These are phyloP conservation scores for Reticulomyxa filosa DNA, from an alignment of 78 protist species.

Conservation along the genomic window DNA sequence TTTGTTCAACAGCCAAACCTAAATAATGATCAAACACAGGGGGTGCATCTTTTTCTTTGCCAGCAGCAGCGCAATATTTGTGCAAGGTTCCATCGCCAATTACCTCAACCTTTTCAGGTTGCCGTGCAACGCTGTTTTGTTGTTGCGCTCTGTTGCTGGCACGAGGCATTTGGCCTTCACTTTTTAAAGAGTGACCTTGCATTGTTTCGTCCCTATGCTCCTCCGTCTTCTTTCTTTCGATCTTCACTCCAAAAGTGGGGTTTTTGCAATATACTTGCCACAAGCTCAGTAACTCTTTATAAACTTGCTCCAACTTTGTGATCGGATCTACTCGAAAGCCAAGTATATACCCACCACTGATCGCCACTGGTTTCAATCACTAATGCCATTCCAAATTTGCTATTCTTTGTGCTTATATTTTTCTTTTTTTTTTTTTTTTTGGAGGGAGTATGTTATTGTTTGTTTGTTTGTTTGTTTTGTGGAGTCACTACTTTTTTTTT, in stretches of 20 bases:
- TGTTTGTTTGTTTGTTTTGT: neutral
- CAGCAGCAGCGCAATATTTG: neutral
- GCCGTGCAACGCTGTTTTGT: neutral
- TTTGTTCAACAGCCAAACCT: neutral
- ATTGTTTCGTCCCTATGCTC: too few relatives aligned
- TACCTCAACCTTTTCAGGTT: neutral
- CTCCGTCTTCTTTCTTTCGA: too few relatives aligned
- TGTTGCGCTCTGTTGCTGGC: neutral
- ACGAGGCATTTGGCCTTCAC: neutral
- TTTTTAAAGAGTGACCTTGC: too few relatives aligned
- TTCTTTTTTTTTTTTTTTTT: neutral
- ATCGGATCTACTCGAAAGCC: constrained; percentile 24
- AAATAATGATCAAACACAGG: neutral
- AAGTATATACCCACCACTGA: constrained; percentile 18
- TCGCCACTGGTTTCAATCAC: constrained; percentile 11
- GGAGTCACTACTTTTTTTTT: neutral
- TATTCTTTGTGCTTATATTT: constrained; percentile 1
- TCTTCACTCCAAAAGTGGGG: constrained; percentile 35
- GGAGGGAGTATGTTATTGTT: neutral
- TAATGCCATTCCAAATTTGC: constrained; percentile 38
- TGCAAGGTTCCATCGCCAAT: neutral
- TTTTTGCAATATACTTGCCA: neutral
- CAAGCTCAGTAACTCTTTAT: constrained; percentile 12
- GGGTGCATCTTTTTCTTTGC: neutral
- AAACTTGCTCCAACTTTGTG: neutral